Base-by-base conservation (phyloP, 2,329 filamentous ascomycete genomes). In the Metarhizium rileyi region DNA sequence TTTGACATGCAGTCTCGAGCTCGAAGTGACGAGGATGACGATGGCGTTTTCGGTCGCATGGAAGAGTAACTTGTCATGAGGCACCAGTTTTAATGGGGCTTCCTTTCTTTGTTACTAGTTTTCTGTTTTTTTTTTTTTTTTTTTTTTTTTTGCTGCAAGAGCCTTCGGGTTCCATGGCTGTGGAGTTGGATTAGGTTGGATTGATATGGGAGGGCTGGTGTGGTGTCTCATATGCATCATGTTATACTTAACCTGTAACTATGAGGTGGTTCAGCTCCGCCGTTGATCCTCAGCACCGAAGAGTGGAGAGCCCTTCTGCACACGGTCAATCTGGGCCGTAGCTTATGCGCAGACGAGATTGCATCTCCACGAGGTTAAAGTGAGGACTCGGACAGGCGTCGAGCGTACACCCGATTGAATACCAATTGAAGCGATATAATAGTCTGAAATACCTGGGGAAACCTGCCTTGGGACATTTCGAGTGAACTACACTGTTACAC, bases 31-130 rank as follows among this genome's bases (percentile, higher is more conserved):
- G 90, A 95, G 59, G 90, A 95, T 55, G 91, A 97, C 57, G 90
- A 96, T 57, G 90, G 90, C 63, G 86, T 97, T 60, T 98, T 98
- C 73, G 90, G 90, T 50, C 81, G 82, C 58, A 97, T 97, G 91
- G 93, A 98, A 70, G 89, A 95, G 68, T 93, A 75, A 70, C 27
- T 55, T 55, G 55, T 48, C 49, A 57, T 54, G 54, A 52, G 20
- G 33, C 30, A 36, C 30, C 26, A 38, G n/a, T n/a, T n/a, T n/a
- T n/a, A n/a, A n/a, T n/a, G n/a, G n/a, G n/a, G n/a, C n/a, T n/a
- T n/a, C n/a, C n/a, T n/a, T n/a, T n/a, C n/a, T n/a, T n/a, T n/a
- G n/a, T n/a, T n/a, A n/a, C n/a, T n/a, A n/a, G n/a, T n/a, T n/a
- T n/a, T n/a, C n/a, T 3, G 36, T n/a, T 33, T 9, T 22, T 46